Base-by-base conservation (phyloP, 192 early-diverging fungal genomes). In the Rhizophagus sp. region DNA sequence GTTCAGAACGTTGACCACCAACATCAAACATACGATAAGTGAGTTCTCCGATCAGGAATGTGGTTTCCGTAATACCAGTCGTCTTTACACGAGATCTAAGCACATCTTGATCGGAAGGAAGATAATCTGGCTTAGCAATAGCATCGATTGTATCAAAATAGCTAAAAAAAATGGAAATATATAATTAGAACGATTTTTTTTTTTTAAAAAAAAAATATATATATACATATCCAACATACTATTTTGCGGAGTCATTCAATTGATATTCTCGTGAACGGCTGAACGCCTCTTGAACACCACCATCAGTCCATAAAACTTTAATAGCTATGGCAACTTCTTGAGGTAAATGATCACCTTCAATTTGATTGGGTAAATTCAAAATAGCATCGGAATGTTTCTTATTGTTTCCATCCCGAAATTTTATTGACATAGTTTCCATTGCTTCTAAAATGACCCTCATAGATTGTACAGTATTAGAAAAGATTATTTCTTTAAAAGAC, bases 11-110 rank as follows among this genome's bases (percentile, higher is more conserved):
- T 89, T 99, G 97, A 61, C 97, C 97, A 81, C 97, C 97, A 63
- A 99, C 97, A 88, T 99, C 97, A 85, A 96, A 94, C 95, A 99
- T 96, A 78, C 95, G 91, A 85, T 97, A 99, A 41, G 95, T 96
- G 64, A 97, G 85, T 57, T 97, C 95, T 33, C 94, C 95, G 79
- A 99, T 94, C 36, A 92, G 82, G 86, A 99, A 97, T 9, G 92
- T 93, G 3, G 95, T 97, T 85, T 99, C 97, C 50, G 95, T 97
- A 81, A 99, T 99, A 77, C 96, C 96, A 2, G 97, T 97, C 0
- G 97, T 96, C 88, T 97, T 99, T 81, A 99, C 96, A 65, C 97
- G 93, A 44, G 97, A 97, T 74, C 96, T 90, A 79, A 99, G 90
- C 70, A 99, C 95, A 85, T 99, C 97, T 87, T 99, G 97, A 83